Evolutionary conservation across 106 monocot genomes (phyloP).

Genomic region (Allium sativum): DNA sequence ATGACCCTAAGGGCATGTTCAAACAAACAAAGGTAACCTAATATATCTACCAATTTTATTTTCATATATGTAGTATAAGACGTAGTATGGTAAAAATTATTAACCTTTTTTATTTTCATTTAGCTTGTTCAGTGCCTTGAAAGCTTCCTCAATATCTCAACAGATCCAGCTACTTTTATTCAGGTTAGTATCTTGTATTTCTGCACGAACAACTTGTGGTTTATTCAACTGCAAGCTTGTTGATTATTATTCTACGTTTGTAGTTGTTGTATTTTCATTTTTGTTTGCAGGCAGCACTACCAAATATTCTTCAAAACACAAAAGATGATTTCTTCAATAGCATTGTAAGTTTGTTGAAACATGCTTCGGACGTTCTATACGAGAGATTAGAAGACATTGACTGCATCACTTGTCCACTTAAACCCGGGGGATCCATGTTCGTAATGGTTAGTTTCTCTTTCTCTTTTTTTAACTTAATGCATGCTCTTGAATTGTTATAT

Average conservation of each 20-base stretch:
- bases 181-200: conserved; percentile 12
- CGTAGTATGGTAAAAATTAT: neutral
- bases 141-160: conserved; percentile 4
- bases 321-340: neutral
- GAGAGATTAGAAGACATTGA: neutral
- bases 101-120: conserved; percentile 10
- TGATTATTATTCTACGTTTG: neutral
- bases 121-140: conserved; percentile 12
- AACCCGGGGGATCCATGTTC: neutral
- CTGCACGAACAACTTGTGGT: neutral
- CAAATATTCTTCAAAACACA: neutral
- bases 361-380: neutral
- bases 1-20: conserved; percentile 40
- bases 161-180: conserved; percentile 22
- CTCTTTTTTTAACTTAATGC: no score
- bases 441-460: neutral
- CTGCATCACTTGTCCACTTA: neutral
- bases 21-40: conserved; percentile 37
- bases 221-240: neutral
- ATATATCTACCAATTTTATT: neutral
- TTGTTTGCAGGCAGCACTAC: neutral
- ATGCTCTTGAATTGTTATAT: no score
- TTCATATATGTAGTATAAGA: neutral
- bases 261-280: neutral
- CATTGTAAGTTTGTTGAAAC: neutral